phyloP scores from a whole-genome alignment of 2,329 filamentous ascomycete species.

The Fusarium globosum region DNA sequence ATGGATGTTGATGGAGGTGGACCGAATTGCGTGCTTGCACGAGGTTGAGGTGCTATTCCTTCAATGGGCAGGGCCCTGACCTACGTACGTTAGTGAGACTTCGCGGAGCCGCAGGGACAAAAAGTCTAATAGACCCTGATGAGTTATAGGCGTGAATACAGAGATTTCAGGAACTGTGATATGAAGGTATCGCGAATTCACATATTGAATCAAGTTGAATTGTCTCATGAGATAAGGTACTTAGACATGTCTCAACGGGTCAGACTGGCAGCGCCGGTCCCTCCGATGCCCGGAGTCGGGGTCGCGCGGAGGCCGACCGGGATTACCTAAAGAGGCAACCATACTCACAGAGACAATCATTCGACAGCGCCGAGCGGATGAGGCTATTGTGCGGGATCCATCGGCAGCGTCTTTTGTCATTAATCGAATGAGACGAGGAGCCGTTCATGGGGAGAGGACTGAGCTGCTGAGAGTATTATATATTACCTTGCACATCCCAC shows the following conservation, averaged over 20 bases:
- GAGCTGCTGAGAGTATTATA: not conserved
- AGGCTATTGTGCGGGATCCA: conserved; percentile 42
- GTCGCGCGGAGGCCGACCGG: conserved; percentile 38
- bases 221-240: not conserved
- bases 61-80: not conserved
- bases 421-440: conserved; percentile 13
- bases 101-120: conserved; percentile 1
- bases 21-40: conserved; percentile 43
- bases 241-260: not conserved
- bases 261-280: conserved; percentile 8
- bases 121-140: not conserved
- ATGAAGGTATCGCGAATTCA: not conserved
- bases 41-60: conserved; percentile 5
- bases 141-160: not conserved
- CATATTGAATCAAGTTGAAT: not conserved
- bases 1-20: conserved; percentile 29
- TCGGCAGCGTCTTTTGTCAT: conserved; percentile 18
- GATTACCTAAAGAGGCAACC: conserved; percentile 37
- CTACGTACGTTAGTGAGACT: conserved; percentile 8
- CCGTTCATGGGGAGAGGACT: conserved; percentile 2
- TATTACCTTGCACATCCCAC: not conserved
- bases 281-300: conserved; percentile 38
- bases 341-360: conserved; percentile 28
- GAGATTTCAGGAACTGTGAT: not conserved
- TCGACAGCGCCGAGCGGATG: conserved; percentile 24